Base-by-base conservation (phyloP, 345 rosid species). In the Aquilaria malaccensis region DNA sequence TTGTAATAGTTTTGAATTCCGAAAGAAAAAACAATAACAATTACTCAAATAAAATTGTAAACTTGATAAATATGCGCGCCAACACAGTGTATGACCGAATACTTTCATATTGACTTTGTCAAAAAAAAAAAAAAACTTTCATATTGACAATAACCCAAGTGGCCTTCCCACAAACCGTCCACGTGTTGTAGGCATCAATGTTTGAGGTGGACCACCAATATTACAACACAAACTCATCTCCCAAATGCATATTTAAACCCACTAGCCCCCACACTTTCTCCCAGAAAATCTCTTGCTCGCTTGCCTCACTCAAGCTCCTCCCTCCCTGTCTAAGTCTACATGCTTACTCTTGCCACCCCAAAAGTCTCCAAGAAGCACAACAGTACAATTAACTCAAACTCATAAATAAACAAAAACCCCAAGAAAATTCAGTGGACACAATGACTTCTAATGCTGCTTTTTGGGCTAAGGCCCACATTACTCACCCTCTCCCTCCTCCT, bases 391-490 rank as follows among this genome's bases (percentile, higher is more conserved):
- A 11, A 9, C 29, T 11, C 29, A 50, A 14, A 11, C 0, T 6
- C 31, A 0, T 15, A 15, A n/a, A 47, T 30, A 11, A 2, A 33
- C 6, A 13, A 13, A 50, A 32, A 5, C 61, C 11, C 29, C 58
- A 6, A 2, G 7, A 45, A 7, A 5, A 11, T n/a, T 5, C 45
- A 33, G 11, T 11, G 30, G 41, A 11, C 14, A 41, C 72, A 67
- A 85, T 80, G 91, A 83, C 86, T 63, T 60, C 71, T 72, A 60
- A 80, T 49, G 47, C 70, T 15, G 49, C 33, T 13, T 22, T 15
- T 63, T 78, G 84, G 82, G 73, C 63, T 41, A 59, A 46, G 64
- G 46, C 82, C 60, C 81, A 77, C 60, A 51, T 77, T 30, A 57
- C 61, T 22, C 76, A 52, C 48, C 67, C 78, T 48, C 70, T 76